Evolutionary conservation across 1,139 yeast genomes (phyloP).

Genomic region (Magnusiomyces tetraspermus): DNA sequence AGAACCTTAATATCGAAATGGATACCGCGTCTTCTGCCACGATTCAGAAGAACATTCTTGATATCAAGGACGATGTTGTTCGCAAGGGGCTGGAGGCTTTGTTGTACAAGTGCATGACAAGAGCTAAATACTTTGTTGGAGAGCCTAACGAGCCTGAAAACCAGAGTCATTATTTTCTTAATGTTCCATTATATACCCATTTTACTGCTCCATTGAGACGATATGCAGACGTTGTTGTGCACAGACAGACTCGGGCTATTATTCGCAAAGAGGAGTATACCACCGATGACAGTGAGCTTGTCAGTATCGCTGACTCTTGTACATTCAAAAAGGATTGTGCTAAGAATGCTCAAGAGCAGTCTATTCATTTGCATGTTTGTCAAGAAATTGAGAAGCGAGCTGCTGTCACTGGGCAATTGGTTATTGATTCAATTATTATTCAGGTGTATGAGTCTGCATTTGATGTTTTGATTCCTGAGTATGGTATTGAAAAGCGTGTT

Average conservation of each 20-base stretch:
- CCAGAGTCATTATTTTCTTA: conserved; percentile 64
- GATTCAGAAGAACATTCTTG: conserved; percentile 60
- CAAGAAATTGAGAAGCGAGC: conserved; percentile 78
- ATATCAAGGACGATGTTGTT: conserved; percentile 51
- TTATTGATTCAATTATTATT: conserved; percentile 77
- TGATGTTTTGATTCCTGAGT: conserved; percentile 87
- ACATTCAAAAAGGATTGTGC: conserved; percentile 95
- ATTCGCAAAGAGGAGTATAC: conserved; percentile 37
- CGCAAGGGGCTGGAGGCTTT: conserved; percentile 74
- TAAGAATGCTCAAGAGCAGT: conserved; percentile 86
- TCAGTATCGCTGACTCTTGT: conserved; percentile 82
- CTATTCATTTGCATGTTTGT: conserved; percentile 74
- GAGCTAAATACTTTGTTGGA: conserved; percentile 82
- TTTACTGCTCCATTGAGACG: conserved; percentile 89
- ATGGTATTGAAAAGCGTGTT: conserved; percentile 94
- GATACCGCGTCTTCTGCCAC: conserved; percentile 71
- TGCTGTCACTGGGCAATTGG: conserved; percentile 55
- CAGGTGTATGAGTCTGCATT: conserved; percentile 95
- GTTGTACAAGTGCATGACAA: conserved; percentile 69
- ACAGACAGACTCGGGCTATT: conserved; percentile 73
- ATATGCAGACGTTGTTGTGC: conserved; percentile 87
- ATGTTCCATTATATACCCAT: conserved; percentile 81
- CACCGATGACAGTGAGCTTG: conserved; percentile 62
- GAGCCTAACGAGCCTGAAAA: conserved; percentile 78
- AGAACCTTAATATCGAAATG: conserved; percentile 47